Evolutionary conservation across 352 stramenopile genomes (phyloP), one percentile per base, ranked within the genome.

Genomic region (Globisporangium polare): DNA sequence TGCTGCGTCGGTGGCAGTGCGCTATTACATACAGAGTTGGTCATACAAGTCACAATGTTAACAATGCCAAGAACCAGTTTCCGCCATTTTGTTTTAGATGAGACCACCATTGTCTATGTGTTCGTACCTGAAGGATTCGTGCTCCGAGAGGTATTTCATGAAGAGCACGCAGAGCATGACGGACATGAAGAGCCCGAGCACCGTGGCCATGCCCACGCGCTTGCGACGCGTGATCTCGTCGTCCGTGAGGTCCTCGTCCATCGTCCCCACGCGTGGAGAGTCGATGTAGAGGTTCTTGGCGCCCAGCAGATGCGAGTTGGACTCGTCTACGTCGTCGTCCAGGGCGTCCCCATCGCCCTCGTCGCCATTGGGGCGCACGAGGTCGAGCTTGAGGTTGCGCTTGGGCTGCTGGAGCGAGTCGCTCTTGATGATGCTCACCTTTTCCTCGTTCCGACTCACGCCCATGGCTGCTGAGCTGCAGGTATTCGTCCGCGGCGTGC

Each of bases 1-100:
- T 89, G 80, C 56, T 92, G 81, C 26, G 84, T 91, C 13, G 83
- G 79, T 7, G 83, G 83, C 2, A 88, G 68, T 1, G 83, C 85
- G 46, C 85, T 91, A 33, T 35, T 22, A 22, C 5, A 43, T 22
- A 22, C 5, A 46, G 18, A 45, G 39, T 15, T 43, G n/a, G n/a
- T n/a, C n/a, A n/a, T 17, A 46, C 3, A 27, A 20, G 42, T 24
- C 46, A 22, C 41, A 61, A 53, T 18, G 29, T 46, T 15, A 61
- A n/a, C 41, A 35, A n/a, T 24, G 20, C 33, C 56, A 0, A 12
- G 20, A 50, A 50, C 37, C 26, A 56, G 20, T 39, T 60, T 18
- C 18, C 22, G 5, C 17, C 39, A 45, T n/a, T 18, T 22, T 7
- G n/a, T n/a, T n/a, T 18, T 5, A 18, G 17, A 39, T 39, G 22